phyloP scores from a whole-genome alignment of 257 asterid species.

The Orobanche coerulescens region DNA sequence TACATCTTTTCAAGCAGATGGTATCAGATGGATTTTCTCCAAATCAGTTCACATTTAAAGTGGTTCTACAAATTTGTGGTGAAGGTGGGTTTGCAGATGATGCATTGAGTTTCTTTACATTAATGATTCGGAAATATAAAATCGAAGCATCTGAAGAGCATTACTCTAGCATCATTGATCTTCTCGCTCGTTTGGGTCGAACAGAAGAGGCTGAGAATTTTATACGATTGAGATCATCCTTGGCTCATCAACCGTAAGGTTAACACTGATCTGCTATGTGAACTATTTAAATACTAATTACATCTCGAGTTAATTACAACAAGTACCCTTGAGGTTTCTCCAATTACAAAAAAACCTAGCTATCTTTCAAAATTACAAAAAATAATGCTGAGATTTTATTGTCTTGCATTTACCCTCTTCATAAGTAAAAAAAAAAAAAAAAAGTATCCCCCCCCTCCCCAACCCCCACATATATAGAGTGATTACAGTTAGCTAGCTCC shows the following conservation, averaged over 20 bases:
- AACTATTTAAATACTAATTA: too few relatives aligned
- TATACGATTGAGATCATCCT: slow-evolving; percentile 38
- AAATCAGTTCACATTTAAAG: slow-evolving; percentile 60
- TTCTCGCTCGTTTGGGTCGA: slow-evolving; percentile 48
- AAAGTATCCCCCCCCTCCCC: too few relatives aligned
- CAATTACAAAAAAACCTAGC: too few relatives aligned
- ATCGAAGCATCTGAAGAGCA: slow-evolving; percentile 63
- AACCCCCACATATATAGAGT: too few relatives aligned
- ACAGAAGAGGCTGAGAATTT: slow-evolving; percentile 58
- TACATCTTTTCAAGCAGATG: slow-evolving; percentile 54
- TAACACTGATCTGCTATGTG: background rate
- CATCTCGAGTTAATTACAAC: too few relatives aligned
- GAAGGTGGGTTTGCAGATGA: slow-evolving; percentile 72
- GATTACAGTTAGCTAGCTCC: too few relatives aligned
- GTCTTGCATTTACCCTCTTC: too few relatives aligned
- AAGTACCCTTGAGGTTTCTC: too few relatives aligned
- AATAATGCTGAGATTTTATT: too few relatives aligned
- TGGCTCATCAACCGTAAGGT: slow-evolving; percentile 20
- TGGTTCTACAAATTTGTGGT: slow-evolving; percentile 47
- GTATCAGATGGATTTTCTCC: slow-evolving; percentile 58
- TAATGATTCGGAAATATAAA: slow-evolving; percentile 49
- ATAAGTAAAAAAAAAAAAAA: too few relatives aligned
- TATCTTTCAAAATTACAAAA: too few relatives aligned
- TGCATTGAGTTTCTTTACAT: slow-evolving; percentile 41
- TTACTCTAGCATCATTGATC: slow-evolving; percentile 44